phyloP scores from a whole-genome alignment of 495 filamentous ascomycete genomes.

The Lophiostoma macrostomum region DNA sequence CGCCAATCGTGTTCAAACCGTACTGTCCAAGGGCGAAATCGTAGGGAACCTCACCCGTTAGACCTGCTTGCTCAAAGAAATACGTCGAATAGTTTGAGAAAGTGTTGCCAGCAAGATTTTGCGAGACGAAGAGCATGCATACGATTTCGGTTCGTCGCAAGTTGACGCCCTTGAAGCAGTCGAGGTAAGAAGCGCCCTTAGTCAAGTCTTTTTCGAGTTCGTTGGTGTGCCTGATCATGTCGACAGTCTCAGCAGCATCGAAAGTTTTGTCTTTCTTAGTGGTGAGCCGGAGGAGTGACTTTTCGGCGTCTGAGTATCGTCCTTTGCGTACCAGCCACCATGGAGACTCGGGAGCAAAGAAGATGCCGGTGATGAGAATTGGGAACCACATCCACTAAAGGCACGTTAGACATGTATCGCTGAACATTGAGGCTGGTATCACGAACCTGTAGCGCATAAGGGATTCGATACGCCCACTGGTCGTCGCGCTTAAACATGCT shows the following conservation, averaged over 20 bases:
- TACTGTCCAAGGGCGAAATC: slow-evolving; percentile 70
- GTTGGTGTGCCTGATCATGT: slow-evolving; percentile 5
- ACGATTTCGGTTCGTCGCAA: slow-evolving; percentile 66
- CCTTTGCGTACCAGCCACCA: slow-evolving; percentile 30
- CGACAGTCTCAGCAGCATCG: slow-evolving; percentile 3
- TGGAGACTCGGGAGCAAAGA: slow-evolving; percentile 30
- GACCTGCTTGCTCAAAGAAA: slow-evolving; percentile 70
- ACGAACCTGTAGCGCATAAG: slow-evolving; percentile 29
- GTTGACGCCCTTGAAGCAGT: slow-evolving; percentile 73
- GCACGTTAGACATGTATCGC: too few species aligned
- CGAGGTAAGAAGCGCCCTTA: slow-evolving; percentile 46
- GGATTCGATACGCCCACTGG: slow-evolving; percentile 24
- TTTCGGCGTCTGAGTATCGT: slow-evolving; percentile 16
- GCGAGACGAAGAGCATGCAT: slow-evolving; percentile 76
- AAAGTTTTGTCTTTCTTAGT: background rate
- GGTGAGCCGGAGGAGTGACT: slow-evolving; percentile 18
- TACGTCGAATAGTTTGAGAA: slow-evolving; percentile 63
- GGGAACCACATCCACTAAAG: slow-evolving; percentile 31
- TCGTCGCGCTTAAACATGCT: slow-evolving; percentile 11
- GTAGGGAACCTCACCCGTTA: slow-evolving; percentile 55
- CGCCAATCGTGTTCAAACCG: slow-evolving; percentile 67
- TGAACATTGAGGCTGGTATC: too few species aligned
- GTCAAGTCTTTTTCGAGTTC: slow-evolving; percentile 10
- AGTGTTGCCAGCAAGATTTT: slow-evolving; percentile 69
- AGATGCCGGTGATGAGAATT: slow-evolving; percentile 19